phyloP scores from a whole-genome alignment of 2,329 filamentous ascomycete genomes.

The Cladosporium sp. region DNA sequence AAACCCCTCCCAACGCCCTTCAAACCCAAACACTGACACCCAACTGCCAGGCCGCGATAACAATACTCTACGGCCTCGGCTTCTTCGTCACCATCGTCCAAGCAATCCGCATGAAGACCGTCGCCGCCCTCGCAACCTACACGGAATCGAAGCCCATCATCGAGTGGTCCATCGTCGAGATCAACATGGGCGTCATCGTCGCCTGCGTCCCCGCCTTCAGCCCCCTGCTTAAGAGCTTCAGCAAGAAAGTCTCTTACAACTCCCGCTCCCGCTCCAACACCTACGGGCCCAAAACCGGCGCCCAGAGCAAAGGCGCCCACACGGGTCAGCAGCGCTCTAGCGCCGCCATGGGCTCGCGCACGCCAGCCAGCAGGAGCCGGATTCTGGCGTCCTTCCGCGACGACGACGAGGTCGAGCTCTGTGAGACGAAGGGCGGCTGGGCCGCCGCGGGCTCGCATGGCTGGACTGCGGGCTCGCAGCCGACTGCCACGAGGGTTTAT shows the following conservation, averaged over 20 bases:
- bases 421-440: neutral
- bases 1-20: neutral
- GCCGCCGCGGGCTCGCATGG: neutral
- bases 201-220: conserved; percentile 40
- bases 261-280: neutral
- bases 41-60: conserved; percentile 32
- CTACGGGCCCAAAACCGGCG: neutral
- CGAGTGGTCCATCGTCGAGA: conserved; percentile 44
- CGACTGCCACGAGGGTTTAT: neutral
- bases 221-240: conserved; percentile 26
- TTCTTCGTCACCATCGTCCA: conserved; percentile 48
- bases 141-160: conserved; percentile 40
- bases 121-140: conserved; percentile 39
- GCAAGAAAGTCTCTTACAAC: conserved; percentile 1
- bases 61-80: conserved; percentile 43
- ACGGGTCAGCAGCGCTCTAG: neutral
- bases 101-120: conserved; percentile 46
- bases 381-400: neutral
- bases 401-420: conserved; percentile 4
- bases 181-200: conserved; percentile 38
- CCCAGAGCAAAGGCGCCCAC: neutral
- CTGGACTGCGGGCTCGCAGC: neutral
- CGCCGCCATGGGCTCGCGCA: neutral
- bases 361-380: neutral
- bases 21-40: neutral